Base-by-base conservation (phyloP, 2,329 filamentous ascomycete species). In the Sarocladiaceae sp. region DNA sequence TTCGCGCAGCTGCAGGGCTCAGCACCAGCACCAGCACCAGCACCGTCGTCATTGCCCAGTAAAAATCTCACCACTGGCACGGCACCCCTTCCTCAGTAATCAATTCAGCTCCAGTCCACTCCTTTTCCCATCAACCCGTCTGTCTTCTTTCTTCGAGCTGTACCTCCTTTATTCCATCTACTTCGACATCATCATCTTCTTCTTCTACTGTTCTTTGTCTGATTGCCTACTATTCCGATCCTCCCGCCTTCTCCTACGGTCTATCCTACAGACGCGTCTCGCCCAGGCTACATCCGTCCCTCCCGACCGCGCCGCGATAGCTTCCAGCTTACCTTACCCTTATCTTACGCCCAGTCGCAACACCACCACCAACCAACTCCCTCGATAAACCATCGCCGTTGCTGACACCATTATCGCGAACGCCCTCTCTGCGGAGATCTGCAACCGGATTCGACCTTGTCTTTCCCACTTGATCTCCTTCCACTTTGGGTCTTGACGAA, bases 291-390 rank as follows among this genome's bases (percentile, higher is more conserved):
- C 18, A 11, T 19, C 24, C 24, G 39, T 31, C 4, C 24, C 39
- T 42, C 39, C 39, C 39, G 39, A 42, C 23, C 24, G 39, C 24
- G 24, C 39, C 39, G 39, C 24, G 23, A 42, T 27, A 29, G 39
- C 23, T 42, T 31, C 39, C 34, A 39, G 7, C 34, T 39, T 39
- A 39, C 26, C 34, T 39, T n/a, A 23, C 34, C 9, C n/a, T n/a
- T n/a, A n/a, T n/a, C n/a, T n/a, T n/a, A n/a, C n/a, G n/a, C n/a
- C n/a, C n/a, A n/a, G 11, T 16, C 31, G 18, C 31, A 15, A 33
- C 6, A n/a, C 31, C 31, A n/a, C 31, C 31, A 33, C 31, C 31
- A 6, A 33, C 21, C 33, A 7, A 35, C 16, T 19, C 6, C 4
- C 6, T 6, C 33, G 7, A 35, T 19, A 15, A 35, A 15, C 33